Evolutionary conservation across 176 grass and related monocot genomes (phyloP), one percentile per base, ranked within the genome.

Genomic region (Areca catechu): DNA sequence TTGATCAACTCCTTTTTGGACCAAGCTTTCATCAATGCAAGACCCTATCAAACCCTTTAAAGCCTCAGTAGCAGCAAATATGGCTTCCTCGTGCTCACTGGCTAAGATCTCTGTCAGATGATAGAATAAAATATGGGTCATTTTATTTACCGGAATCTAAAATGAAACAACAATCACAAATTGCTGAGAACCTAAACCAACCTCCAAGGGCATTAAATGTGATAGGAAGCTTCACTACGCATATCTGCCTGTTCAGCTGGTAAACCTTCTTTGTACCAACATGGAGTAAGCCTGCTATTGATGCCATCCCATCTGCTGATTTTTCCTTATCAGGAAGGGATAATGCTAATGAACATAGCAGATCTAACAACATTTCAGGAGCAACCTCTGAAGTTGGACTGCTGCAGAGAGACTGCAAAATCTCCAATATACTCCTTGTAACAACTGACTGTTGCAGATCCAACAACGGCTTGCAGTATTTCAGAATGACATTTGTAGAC

Each of bases 11-110:
- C 93, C 93, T 49, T 97, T 75, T 48, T 76, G 63, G 49, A 82
- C 55, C 78, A 97, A 74, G 70, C 59, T 78, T 71, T 88, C 76
- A 67, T 88, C 78, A 20, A 97, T 63, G 58, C 93, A 97, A 67
- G 72, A 56, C 65, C 77, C 55, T 59, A 83, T 80, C 74, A 97
- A 76, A 71, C 77, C 69, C 70, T 74, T 88, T 21, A 88, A 88
- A 65, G 77, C 78, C 67, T 85, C 93, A 12, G 75, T 60, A 51
- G 81, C 79, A 74, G 78, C 85, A 91, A 84, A 86, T 72, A 77
- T 80, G 16, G 87, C 81, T 73, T 97, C 93, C 79, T 97, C 83
- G 21, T 91, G 89, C 24, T 91, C 83, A 77, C 78, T 88, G 67
- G 78, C 82, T 66, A 97, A 73, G 74, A 97, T 91, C 68, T 91